Evolutionary conservation across 225 moss, liverwort and hornwort species (phyloP).

Genomic region (Rhytidiadelphus loreus): DNA sequence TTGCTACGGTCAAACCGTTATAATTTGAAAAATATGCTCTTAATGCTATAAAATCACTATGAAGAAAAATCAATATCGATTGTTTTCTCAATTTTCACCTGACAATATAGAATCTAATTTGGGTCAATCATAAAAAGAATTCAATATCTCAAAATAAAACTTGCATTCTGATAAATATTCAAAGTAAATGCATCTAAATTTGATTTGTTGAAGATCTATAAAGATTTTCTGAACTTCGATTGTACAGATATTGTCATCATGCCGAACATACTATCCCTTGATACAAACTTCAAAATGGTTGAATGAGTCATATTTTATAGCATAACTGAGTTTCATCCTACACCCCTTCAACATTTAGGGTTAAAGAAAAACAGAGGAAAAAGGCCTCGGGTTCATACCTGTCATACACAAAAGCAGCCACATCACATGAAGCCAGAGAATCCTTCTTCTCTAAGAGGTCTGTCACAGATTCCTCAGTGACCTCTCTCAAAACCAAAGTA

Average conservation of each 20-base stretch:
- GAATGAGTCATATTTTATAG: background rate
- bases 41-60: background rate
- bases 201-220: background rate
- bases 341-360: background rate
- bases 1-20: background rate
- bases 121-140: background rate
- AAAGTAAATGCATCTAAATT: background rate
- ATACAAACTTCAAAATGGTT: background rate
- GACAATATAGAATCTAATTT: background rate
- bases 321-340: background rate
- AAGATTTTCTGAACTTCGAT: background rate
- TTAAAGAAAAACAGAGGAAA: background rate
- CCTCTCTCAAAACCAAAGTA: slow-evolving; percentile 68
- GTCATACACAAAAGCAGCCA: slow-evolving; percentile 95
- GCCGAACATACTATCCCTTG: background rate
- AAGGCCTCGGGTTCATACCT: slow-evolving; percentile 25
- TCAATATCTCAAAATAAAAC: background rate
- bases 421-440: slow-evolving; percentile 84
- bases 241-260: background rate
- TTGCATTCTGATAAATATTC: background rate
- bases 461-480: slow-evolving; percentile 69
- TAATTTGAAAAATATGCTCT: background rate
- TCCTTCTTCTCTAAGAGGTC: slow-evolving; percentile 68
- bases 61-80: background rate
- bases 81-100: background rate